Evolutionary conservation across 2,329 filamentous ascomycete species (phyloP).

Genomic region (Aspergillus melleus): DNA sequence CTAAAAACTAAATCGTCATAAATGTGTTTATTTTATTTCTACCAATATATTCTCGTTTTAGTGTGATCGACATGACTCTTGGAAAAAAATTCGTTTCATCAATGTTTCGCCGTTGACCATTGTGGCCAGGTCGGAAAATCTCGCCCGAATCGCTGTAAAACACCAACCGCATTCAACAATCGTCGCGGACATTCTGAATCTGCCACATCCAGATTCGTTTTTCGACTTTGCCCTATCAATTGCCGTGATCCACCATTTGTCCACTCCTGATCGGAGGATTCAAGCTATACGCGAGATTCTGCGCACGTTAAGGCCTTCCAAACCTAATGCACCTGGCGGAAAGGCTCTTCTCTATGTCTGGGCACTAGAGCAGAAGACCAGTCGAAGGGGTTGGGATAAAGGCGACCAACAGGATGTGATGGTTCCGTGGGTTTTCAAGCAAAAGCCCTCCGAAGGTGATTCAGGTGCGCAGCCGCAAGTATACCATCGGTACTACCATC

Average conservation of each 20-base stretch:
- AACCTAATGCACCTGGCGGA: constrained; percentile 47
- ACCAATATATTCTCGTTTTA: constrained; percentile 1
- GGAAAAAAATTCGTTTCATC: neutral
- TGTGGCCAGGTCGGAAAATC: constrained; percentile 54
- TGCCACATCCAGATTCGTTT: constrained; percentile 67
- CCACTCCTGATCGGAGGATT: constrained; percentile 69
- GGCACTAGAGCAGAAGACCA: constrained; percentile 88
- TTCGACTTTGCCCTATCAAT: constrained; percentile 94
- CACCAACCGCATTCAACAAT: constrained; percentile 66
- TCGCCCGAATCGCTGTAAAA: constrained; percentile 58
- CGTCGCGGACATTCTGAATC: constrained; percentile 78
- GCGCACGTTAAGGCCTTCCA: constrained; percentile 55
- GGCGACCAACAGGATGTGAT: constrained; percentile 84
- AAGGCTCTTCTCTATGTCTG: constrained; percentile 85
- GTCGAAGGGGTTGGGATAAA: constrained; percentile 85
- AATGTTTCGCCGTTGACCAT: constrained; percentile 8
- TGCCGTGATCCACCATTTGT: constrained; percentile 91
- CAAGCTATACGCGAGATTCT: constrained; percentile 73
- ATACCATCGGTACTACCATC: constrained; percentile 90
- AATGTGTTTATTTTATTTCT: constrained; percentile 11
- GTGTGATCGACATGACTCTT: neutral
- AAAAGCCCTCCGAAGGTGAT: constrained; percentile 46
- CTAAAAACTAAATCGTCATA: neutral
- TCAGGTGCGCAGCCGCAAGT: constrained; percentile 15
- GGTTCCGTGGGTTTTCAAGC: constrained; percentile 85